Conservation (phyloP, 352 stramenopile genomes). For the Phytophthora kernoviae region DNA sequence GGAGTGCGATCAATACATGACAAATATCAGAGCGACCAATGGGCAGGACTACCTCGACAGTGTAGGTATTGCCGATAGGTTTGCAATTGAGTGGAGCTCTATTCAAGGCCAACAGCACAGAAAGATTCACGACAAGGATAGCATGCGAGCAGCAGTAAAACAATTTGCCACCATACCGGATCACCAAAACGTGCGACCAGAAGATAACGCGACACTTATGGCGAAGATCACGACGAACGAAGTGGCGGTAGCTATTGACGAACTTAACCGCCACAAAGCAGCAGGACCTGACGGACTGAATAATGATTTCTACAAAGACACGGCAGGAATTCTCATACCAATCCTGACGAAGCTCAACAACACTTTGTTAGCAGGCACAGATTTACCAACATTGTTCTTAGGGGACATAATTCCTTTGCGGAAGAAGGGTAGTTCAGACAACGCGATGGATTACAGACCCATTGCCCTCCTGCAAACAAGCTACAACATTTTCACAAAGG, state of each 20-base stretch:
- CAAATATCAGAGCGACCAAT: neutral
- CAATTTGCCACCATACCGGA: too few species aligned
- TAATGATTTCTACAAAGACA: neutral
- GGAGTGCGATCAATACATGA: constrained; percentile 7
- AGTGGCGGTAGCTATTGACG: too few species aligned
- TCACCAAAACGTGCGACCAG: too few species aligned
- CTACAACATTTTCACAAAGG: constrained; percentile 8
- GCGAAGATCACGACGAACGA: too few species aligned
- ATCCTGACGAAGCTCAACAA: neutral
- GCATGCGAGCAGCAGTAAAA: too few species aligned
- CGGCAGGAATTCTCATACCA: neutral
- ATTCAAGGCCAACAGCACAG: neutral
- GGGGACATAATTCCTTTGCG: neutral
- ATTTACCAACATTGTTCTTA: constrained; percentile 2
- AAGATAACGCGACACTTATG: too few species aligned
- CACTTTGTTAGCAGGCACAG: too few species aligned
- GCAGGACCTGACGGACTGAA: too few species aligned
- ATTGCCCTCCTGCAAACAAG: constrained; percentile 6
- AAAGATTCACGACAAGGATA: too few species aligned
- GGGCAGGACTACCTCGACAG: neutral
- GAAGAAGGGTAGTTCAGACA: constrained; percentile 2
- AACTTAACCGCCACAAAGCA: too few species aligned
- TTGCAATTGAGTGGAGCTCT: neutral
- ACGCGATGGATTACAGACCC: constrained; percentile 4
- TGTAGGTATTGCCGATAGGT: neutral